A percentile compares a stretch with the other conserved stretches of the same genome.
Evolutionary conservation across 1,284 basidiomycete species (phyloP).

Genomic region (Cronartium ribicola): DNA sequence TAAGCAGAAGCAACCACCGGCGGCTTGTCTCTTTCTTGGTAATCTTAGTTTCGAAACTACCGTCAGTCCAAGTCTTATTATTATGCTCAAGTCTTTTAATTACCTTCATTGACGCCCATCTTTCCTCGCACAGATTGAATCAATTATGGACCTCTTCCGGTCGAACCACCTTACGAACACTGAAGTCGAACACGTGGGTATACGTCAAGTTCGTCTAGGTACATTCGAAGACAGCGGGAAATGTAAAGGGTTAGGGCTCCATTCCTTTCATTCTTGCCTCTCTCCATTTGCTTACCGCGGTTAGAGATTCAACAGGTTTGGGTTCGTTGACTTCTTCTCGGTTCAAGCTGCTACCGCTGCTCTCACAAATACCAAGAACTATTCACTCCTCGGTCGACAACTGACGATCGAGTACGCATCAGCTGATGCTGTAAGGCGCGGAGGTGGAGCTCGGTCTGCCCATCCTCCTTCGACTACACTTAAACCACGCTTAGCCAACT

Average conservation of each 20-base stretch:
- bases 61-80: slow-evolving; percentile 9
- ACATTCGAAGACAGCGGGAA: slow-evolving; percentile 90
- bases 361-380: slow-evolving; percentile 77
- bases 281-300: neutral
- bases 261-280: neutral
- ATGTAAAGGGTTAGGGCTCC: slow-evolving; percentile 77
- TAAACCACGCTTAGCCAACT: too few species aligned
- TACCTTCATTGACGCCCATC: slow-evolving; percentile 51
- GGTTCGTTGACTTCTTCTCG: slow-evolving; percentile 85
- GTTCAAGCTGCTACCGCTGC: slow-evolving; percentile 73
- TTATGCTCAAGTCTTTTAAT: neutral
- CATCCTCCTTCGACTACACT: neutral
- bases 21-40: slow-evolving; percentile 77
- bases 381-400: slow-evolving; percentile 73
- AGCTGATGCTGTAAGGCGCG: slow-evolving; percentile 25
- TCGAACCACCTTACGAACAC: neutral
- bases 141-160: neutral
- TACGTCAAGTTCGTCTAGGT: slow-evolving; percentile 84
- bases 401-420: slow-evolving; percentile 75
- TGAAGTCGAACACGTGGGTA: slow-evolving; percentile 55
- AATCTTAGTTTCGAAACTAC: slow-evolving; percentile 82
- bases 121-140: slow-evolving; percentile 45
- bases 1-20: slow-evolving; percentile 75
- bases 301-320: slow-evolving; percentile 63
- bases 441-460: slow-evolving; percentile 8